Conservation (phyloP, 1,284 basidiomycete genomes). For the Cutaneotrichosporon dermatis region DNA sequence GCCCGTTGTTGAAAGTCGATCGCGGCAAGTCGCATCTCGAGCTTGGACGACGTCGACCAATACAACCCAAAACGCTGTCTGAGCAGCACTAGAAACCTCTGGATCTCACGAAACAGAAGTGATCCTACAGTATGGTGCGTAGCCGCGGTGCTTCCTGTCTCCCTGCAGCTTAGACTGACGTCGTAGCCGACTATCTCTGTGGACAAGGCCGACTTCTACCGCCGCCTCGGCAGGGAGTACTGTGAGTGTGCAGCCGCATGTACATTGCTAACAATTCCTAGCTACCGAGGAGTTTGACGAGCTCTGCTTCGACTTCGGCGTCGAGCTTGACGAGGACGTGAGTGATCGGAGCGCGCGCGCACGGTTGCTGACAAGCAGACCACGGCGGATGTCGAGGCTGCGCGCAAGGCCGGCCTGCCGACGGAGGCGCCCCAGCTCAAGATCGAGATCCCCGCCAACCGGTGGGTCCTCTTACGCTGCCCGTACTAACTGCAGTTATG, state of each 20-base stretch:
- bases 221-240: constrained; percentile 76
- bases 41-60: neutral
- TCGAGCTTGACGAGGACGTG: constrained; percentile 97
- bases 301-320: constrained; percentile 94
- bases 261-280: constrained; percentile 40
- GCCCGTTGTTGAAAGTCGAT: neutral
- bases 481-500: constrained; percentile 63
- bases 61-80: constrained; percentile 2
- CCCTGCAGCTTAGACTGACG: constrained; percentile 1
- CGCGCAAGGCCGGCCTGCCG: constrained; percentile 73
- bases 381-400: constrained; percentile 77
- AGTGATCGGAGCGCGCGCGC: constrained; percentile 52
- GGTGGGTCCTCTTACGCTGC: constrained; percentile 50
- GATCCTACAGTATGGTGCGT: neutral
- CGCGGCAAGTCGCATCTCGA: neutral
- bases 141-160: neutral
- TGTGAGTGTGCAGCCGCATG: constrained; percentile 53
- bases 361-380: constrained; percentile 56
- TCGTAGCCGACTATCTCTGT: constrained; percentile 82
- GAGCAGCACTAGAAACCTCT: neutral
- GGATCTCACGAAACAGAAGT: neutral
- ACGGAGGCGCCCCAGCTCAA: constrained; percentile 88
- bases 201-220: constrained; percentile 91
- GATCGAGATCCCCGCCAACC: constrained; percentile 96
- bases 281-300: constrained; percentile 91